These are phyloP conservation scores for Heterococcus sp. DNA, from an alignment of 108 stramenopile species.

Conservation along the genomic window DNA sequence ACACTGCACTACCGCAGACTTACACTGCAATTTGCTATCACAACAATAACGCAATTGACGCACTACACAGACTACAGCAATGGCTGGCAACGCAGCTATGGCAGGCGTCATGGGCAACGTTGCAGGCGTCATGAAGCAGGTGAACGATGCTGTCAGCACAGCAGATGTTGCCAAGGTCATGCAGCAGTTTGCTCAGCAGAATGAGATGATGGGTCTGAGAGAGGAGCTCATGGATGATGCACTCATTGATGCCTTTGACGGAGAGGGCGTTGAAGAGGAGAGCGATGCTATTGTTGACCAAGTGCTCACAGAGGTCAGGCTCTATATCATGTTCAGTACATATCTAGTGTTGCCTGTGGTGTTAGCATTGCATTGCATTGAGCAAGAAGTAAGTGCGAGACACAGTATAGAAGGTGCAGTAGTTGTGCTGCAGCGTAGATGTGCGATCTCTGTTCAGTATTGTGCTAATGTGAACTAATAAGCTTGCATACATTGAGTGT, in stretches of 20 bases:
- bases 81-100: constrained; percentile 14
- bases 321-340: too few relatives aligned
- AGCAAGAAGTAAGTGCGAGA: too few relatives aligned
- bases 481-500: too few relatives aligned
- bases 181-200: constrained; percentile 56
- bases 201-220: constrained; percentile 51
- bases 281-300: constrained; percentile 32
- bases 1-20: neutral
- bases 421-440: too few relatives aligned
- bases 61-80: neutral
- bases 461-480: too few relatives aligned
- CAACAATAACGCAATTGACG: too few relatives aligned
- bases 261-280: constrained; percentile 30
- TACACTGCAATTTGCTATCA: neutral
- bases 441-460: too few relatives aligned
- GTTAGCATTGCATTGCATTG: too few relatives aligned
- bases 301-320: constrained; percentile 20
- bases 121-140: constrained; percentile 48
- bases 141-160: constrained; percentile 51
- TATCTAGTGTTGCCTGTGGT: too few relatives aligned
- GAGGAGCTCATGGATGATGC: constrained; percentile 48
- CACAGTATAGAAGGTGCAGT: too few relatives aligned
- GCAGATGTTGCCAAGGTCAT: constrained; percentile 42
- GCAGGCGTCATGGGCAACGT: constrained; percentile 47
- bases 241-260: constrained; percentile 43